These are phyloP conservation scores for Solanum commersonii DNA, from an alignment of 257 asterid species.

Conservation along the genomic window DNA sequence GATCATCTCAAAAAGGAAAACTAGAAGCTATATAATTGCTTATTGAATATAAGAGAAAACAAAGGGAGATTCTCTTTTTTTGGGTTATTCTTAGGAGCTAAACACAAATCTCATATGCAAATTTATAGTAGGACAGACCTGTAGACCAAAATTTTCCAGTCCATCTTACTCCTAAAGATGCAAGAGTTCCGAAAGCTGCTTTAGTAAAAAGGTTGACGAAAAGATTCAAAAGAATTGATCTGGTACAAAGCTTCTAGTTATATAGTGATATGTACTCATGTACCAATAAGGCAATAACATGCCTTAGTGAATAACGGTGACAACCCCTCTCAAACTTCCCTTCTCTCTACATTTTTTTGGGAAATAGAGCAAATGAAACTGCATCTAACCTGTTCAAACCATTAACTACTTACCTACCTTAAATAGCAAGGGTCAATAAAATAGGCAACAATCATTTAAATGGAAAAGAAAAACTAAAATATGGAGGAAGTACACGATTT, in stretches of 20 bases:
- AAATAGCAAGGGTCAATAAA: not conserved
- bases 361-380: not conserved
- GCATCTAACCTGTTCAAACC: not conserved
- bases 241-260: not conserved
- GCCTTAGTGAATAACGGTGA: not conserved
- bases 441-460: not conserved
- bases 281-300: not conserved
- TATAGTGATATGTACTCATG: not conserved
- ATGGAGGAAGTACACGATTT: conserved; percentile 9
- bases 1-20: not conserved
- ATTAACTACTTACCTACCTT: not conserved
- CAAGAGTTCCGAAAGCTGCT: not conserved
- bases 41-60: not conserved
- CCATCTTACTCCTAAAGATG: not conserved
- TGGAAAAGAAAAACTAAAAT: not conserved
- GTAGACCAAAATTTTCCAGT: not conserved
- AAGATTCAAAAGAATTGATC: not conserved
- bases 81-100: too few relatives aligned
- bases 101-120: not conserved
- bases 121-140: not conserved
- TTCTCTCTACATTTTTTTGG: not conserved
- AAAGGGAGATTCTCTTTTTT: not conserved
- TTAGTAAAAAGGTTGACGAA: not conserved
- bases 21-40: not conserved
- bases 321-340: not conserved